Evolutionary conservation across 805 yeast genomes (phyloP).

Genomic region (Cyberlindnera petersonii): DNA sequence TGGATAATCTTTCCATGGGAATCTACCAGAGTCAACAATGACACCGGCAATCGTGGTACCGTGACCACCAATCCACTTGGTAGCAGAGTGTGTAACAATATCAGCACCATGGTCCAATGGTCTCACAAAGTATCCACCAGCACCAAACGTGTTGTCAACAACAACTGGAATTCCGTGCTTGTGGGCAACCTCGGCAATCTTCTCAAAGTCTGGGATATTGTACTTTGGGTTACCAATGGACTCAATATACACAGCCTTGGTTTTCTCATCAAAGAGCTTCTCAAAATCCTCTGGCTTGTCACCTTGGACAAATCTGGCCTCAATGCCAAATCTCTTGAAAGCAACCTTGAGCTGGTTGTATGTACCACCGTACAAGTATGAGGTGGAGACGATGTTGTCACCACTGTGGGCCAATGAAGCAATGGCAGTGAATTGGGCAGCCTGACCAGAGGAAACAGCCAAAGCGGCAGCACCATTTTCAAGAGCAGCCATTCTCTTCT

Average conservation of each 20-base stretch:
- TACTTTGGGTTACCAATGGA: conserved; percentile 91
- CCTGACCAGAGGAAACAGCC: conserved; percentile 93
- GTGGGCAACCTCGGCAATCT: conserved; percentile 72
- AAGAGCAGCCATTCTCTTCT: conserved; percentile 85
- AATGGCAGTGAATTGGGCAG: conserved; percentile 86
- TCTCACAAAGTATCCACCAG: conserved; percentile 83
- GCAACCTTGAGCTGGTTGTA: conserved; percentile 93
- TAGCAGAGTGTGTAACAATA: conserved; percentile 89
- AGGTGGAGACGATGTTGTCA: conserved; percentile 84
- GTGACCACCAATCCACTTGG: conserved; percentile 98
- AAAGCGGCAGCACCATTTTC: conserved; percentile 92
- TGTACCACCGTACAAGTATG: conserved; percentile 92
- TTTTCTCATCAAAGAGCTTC: conserved; percentile 70
- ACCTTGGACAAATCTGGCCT: conserved; percentile 79
- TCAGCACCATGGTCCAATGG: conserved; percentile 92
- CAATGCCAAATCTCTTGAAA: conserved; percentile 84
- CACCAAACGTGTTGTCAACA: conserved; percentile 95
- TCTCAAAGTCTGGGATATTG: conserved; percentile 87
- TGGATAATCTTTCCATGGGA: conserved; percentile 85
- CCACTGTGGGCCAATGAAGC: conserved; percentile 82
- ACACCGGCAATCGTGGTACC: conserved; percentile 94
- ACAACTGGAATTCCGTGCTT: conserved; percentile 84
- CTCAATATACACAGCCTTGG: conserved; percentile 88
- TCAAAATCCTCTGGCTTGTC: conserved; percentile 71
- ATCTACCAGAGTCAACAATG: conserved; percentile 84